phyloP scores from a whole-genome alignment of 2,329 filamentous ascomycete genomes.

The Aspergillus piperis region DNA sequence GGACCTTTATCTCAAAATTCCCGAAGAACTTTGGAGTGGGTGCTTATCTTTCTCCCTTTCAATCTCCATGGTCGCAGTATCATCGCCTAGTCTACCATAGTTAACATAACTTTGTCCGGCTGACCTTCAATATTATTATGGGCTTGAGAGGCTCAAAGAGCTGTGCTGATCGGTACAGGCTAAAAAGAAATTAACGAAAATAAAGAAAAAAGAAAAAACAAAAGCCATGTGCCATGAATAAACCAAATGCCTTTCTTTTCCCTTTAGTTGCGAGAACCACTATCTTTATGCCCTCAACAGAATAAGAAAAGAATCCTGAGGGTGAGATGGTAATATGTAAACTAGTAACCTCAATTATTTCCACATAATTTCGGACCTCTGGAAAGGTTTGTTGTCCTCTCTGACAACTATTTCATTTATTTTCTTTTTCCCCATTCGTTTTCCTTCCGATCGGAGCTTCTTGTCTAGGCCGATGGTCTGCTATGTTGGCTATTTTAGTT shows the following conservation, averaged over 20 bases:
- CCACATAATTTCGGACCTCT: background rate
- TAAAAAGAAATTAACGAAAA: too few relatives aligned
- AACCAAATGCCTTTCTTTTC: background rate
- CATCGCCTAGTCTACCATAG: background rate
- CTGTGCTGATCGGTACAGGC: background rate
- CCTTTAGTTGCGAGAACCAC: background rate
- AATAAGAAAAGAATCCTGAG: slow-evolving; percentile 11
- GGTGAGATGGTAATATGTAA: slow-evolving; percentile 10
- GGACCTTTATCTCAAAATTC: background rate
- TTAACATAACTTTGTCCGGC: background rate
- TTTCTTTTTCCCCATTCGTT: slow-evolving; percentile 1
- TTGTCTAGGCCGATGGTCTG: background rate
- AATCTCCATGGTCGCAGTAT: too few relatives aligned
- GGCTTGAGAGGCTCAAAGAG: background rate
- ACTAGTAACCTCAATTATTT: background rate
- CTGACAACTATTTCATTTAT: background rate
- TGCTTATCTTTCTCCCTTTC: too few relatives aligned
- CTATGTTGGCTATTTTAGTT: background rate
- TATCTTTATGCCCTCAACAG: background rate
- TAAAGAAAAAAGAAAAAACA: background rate
- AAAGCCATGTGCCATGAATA: slow-evolving; percentile 6
- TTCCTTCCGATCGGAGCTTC: background rate
- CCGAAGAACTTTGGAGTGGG: too few relatives aligned
- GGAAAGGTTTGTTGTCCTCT: background rate
- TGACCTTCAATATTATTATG: background rate